phyloP scores from a whole-genome alignment of 2,329 filamentous ascomycete species.

The Gaeumannomyces sp. region DNA sequence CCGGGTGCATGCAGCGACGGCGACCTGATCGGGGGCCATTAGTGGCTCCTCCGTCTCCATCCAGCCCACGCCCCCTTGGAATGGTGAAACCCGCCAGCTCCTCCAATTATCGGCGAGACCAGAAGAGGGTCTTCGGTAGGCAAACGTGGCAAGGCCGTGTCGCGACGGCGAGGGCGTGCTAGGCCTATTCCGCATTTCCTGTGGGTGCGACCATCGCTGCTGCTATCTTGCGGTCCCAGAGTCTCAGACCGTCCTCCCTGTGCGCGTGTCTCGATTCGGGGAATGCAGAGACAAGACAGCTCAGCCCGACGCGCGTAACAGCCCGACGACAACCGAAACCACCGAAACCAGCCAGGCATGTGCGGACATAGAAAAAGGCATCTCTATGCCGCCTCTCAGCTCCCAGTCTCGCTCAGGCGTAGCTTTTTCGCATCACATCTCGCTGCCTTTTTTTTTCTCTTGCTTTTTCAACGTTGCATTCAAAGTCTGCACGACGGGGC shows the following conservation, averaged over 20 bases:
- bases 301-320: no score
- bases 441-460: neutral
- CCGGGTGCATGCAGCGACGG: neutral
- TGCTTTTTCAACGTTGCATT: neutral
- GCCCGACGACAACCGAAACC: no score
- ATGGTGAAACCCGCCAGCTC: neutral
- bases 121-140: no score
- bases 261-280: neutral
- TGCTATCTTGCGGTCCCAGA: no score
- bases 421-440: no score
- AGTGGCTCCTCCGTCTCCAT: neutral
- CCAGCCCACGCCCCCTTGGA: neutral
- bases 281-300: neutral
- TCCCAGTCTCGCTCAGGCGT: neutral
- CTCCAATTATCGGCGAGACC: neutral
- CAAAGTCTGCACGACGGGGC: no score
- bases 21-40: neutral
- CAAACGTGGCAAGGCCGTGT: no score
- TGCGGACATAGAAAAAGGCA: neutral
- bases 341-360: no score
- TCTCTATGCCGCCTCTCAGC: neutral
- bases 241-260: no score
- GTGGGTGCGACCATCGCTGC: slow-evolving; percentile 1
- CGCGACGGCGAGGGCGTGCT: no score
- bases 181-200: neutral